Evolutionary conservation across 2,329 filamentous ascomycete genomes (phyloP), one percentile per base, ranked within the genome.

Genomic region (Arthrobotrys entomopaga): DNA sequence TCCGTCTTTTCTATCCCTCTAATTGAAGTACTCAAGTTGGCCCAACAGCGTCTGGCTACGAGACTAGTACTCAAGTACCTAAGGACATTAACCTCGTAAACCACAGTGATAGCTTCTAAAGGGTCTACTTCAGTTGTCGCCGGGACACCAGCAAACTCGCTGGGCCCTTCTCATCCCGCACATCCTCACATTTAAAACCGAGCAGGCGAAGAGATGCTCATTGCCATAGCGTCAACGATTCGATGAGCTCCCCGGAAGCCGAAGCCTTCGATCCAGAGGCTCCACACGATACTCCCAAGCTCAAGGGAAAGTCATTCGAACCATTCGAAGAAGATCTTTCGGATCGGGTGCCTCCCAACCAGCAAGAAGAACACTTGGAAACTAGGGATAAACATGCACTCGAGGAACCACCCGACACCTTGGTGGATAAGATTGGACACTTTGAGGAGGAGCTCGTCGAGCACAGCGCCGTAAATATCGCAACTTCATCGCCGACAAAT

Each of bases 181-280:
- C 22, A n/a, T n/a, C 19, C 38, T 26, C n/a, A 57, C 16, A 22
- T 38, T 50, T 20, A 4, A 7, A 34, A 10, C 54, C 54, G 42
- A 24, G 53, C 50, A 40, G 24, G 34, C 46, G 70, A 52, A 67
- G 70, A 66, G 58, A 74, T 74, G 63, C 63, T 65, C 56, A 63
- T 67, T 66, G 70, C 59, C 20, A 48, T 42, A 20, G 56, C 63
- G 57, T 64, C 63, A 60, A 67, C 70, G 57, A 66, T 67, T 74
- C 70, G 70, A 74, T 74, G 70, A 74, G 70, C 70, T 74, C 70
- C 57, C 70, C 63, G 59, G 70, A 63, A 67, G 70, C 70, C 57
- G 70, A 74, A 26, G 70, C 70, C 70, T 74, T 74, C 63, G 63
- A 74, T 57, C 63, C 43, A 74, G 70, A 74, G 70, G 70, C 70